Percentiles rank a stretch among this genome's conserved stretches.
Evolutionary conservation across 768 basidiomycete genomes (phyloP).

Genomic region (Terana coerulea): DNA sequence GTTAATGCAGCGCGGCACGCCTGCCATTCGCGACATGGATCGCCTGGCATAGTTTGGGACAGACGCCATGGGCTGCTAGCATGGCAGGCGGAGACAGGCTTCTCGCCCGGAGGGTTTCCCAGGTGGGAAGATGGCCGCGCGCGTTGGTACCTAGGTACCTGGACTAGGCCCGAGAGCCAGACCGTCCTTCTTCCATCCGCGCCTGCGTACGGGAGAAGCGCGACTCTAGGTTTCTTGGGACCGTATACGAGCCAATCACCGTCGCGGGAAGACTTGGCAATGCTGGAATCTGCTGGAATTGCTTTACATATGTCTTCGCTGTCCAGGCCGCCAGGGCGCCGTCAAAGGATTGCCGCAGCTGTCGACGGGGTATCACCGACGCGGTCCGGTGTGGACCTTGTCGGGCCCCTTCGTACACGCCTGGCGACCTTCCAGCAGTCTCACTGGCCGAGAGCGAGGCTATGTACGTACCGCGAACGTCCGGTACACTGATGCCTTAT

Average conservation of each 20-base stretch:
- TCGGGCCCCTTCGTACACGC: neutral
- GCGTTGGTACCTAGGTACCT: constrained; percentile 6
- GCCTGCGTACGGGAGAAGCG: neutral
- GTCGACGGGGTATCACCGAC: neutral
- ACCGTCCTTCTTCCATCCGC: constrained; percentile 1
- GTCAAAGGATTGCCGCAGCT: too few species aligned
- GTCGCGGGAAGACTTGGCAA: too few species aligned
- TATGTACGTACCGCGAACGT: neutral
- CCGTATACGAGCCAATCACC: too few species aligned
- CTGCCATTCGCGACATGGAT: too few species aligned
- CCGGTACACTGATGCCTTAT: neutral
- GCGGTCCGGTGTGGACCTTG: neutral
- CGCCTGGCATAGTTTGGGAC: too few species aligned
- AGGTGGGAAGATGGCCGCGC: neutral
- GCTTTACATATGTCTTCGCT: too few species aligned
- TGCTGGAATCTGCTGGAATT: too few species aligned
- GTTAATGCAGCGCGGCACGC: too few species aligned
- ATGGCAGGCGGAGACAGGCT: too few species aligned
- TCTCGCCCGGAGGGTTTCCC: neutral
- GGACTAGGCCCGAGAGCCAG: constrained; percentile 12
- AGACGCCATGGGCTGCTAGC: too few species aligned
- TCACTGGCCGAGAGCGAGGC: neutral
- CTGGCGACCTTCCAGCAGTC: neutral
- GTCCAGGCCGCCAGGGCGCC: too few species aligned
- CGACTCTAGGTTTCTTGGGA: too few species aligned